A percentile compares a stretch with the other conserved stretches of the same genome.
phyloP scores from a whole-genome alignment of 345 rosid genomes.

The Psidium friedrichsthalianum region DNA sequence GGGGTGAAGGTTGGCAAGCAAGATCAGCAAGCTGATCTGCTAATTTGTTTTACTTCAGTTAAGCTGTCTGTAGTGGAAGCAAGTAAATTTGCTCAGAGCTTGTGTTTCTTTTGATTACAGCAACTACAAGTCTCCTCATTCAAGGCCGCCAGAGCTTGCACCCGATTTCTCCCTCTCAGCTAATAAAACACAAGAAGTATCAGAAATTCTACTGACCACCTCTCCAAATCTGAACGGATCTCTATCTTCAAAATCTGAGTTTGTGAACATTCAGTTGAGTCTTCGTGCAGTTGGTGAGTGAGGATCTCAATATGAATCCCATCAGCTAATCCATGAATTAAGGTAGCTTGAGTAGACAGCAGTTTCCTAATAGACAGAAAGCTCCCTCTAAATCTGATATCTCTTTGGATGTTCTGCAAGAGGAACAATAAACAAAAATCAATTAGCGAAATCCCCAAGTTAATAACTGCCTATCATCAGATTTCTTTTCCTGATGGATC shows the following conservation, averaged over 20 bases:
- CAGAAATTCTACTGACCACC: constrained; percentile 80
- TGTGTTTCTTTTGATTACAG: constrained; percentile 56
- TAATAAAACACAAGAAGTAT: constrained; percentile 76
- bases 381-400: constrained; percentile 98
- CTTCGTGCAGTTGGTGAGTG: constrained; percentile 32
- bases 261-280: constrained; percentile 20
- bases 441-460: neutral
- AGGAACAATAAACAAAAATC: neutral
- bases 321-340: constrained; percentile 86
- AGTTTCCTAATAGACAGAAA: constrained; percentile 79
- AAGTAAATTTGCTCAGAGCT: constrained; percentile 37
- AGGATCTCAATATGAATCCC: constrained; percentile 66
- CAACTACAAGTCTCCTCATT: constrained; percentile 67
- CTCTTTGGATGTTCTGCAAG: constrained; percentile 86
- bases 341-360: constrained; percentile 86
- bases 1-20: constrained; percentile 92
- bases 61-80: constrained; percentile 46
- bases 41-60: constrained; percentile 56
- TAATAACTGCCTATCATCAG: neutral
- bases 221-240: constrained; percentile 74
- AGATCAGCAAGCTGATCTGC: constrained; percentile 97
- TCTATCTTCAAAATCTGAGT: constrained; percentile 29
- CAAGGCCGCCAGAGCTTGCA: constrained; percentile 79
- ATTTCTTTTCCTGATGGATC: neutral
- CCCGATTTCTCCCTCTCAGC: constrained; percentile 95